Evolutionary conservation across 2,329 filamentous ascomycete genomes (phyloP).

Genomic region (Diplodia corticola): DNA sequence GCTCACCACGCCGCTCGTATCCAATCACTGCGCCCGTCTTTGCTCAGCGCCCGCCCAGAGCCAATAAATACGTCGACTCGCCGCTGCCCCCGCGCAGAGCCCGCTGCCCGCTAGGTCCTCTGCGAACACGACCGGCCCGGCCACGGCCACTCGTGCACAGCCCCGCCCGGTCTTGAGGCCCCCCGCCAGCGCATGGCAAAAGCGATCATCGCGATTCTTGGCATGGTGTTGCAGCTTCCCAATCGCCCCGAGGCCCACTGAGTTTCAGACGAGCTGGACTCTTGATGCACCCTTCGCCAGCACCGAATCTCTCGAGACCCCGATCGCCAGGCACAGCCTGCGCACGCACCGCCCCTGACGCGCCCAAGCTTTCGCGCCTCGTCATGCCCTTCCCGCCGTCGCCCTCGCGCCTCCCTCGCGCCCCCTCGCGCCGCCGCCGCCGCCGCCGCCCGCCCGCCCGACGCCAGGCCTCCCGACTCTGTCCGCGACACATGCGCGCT

Average conservation of each 20-base stretch:
- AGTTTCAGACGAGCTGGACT: not conserved
- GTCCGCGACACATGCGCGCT: not conserved
- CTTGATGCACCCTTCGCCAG: constrained; percentile 1
- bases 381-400: not conserved
- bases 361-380: not conserved
- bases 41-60: not conserved
- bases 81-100: not conserved
- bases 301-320: not conserved
- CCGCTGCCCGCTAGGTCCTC: too few relatives aligned
- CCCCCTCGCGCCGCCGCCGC: too few relatives aligned
- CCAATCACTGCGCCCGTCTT: not conserved
- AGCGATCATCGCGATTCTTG: constrained; percentile 14
- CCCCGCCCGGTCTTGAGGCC: not conserved
- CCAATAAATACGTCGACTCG: not conserved
- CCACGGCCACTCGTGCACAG: not conserved
- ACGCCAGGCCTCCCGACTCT: not conserved
- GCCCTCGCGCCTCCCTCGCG: too few relatives aligned
- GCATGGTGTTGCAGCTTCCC: constrained; percentile 10
- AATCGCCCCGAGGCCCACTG: not conserved
- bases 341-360: not conserved
- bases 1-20: not conserved
- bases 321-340: not conserved
- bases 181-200: not conserved
- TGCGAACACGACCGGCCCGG: not conserved
- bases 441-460: too few relatives aligned